Evolutionary conservation across 2,329 filamentous ascomycete species (phyloP).

Genomic region (Cadophora sp.): DNA sequence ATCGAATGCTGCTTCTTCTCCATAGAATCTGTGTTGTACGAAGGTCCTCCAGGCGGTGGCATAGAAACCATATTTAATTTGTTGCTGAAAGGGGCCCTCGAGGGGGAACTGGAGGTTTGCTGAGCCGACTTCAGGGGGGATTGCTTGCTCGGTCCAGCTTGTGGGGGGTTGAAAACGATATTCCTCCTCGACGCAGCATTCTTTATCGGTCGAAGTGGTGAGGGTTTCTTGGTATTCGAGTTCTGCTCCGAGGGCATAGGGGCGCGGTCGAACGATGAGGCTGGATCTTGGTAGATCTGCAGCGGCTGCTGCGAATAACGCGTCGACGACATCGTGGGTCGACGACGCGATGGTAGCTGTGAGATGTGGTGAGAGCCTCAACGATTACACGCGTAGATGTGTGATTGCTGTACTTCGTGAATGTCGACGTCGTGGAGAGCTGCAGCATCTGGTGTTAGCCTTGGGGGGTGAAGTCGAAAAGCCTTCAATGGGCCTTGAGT

Average conservation of each 20-base stretch:
- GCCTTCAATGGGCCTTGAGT: constrained; percentile 32
- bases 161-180: constrained; percentile 69
- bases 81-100: constrained; percentile 65
- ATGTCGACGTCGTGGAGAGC: constrained; percentile 60
- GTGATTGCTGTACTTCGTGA: constrained; percentile 64
- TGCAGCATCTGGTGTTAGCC: constrained; percentile 37
- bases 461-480: constrained; percentile 12
- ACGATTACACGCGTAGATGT: constrained; percentile 48
- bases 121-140: constrained; percentile 74
- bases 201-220: constrained; percentile 51
- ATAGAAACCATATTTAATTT: constrained; percentile 73
- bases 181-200: constrained; percentile 59
- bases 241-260: constrained; percentile 43
- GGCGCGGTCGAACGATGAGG: constrained; percentile 49
- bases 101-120: constrained; percentile 63
- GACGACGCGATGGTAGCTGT: constrained; percentile 37
- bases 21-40: constrained; percentile 69
- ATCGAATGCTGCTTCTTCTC: constrained; percentile 68
- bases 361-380: constrained; percentile 10
- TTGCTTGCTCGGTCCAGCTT: constrained; percentile 56
- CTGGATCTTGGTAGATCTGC: constrained; percentile 65
- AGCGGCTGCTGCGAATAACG: constrained; percentile 57
- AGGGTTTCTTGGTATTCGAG: constrained; percentile 35
- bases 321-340: constrained; percentile 57
- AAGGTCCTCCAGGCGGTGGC: constrained; percentile 64